Conservation (phyloP, 2,329 filamentous ascomycete genomes). For the Exophiala xenobiotica region DNA sequence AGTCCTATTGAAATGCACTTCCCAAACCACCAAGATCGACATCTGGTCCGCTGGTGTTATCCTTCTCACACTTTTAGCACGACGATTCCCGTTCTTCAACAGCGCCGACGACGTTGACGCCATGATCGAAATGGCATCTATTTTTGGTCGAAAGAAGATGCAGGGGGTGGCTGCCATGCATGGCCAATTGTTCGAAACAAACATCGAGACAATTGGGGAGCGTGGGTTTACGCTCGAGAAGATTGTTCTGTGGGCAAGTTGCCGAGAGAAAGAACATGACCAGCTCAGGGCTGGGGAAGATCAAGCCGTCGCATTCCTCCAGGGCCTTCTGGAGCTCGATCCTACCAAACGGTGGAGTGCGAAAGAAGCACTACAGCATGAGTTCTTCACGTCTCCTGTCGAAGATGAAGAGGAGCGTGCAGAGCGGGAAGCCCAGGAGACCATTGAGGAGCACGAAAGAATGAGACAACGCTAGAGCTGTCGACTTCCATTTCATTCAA, state of each 20-base stretch:
- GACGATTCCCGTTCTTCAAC: slow-evolving; percentile 97
- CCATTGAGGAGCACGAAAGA: slow-evolving; percentile 14
- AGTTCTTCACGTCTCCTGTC: slow-evolving; percentile 44
- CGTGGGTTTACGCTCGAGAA: slow-evolving; percentile 86
- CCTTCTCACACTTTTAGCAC: slow-evolving; percentile 86
- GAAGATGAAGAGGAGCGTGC: slow-evolving; percentile 31
- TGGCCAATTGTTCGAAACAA: slow-evolving; percentile 88
- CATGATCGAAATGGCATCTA: slow-evolving; percentile 94
- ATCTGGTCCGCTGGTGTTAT: slow-evolving; percentile 98
- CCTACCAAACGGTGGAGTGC: slow-evolving; percentile 44
- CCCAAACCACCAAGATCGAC: slow-evolving; percentile 90
- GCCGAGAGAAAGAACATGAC: slow-evolving; percentile 61
- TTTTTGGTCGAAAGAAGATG: slow-evolving; percentile 87
- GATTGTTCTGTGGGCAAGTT: slow-evolving; percentile 93
- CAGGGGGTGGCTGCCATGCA: slow-evolving; percentile 77
- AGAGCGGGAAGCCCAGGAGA: slow-evolving; percentile 27
- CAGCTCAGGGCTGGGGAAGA: slow-evolving; percentile 47
- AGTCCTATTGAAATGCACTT: slow-evolving; percentile 94
- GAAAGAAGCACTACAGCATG: slow-evolving; percentile 45
- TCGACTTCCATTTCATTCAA: too few relatives aligned
- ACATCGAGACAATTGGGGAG: slow-evolving; percentile 83
- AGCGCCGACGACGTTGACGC: slow-evolving; percentile 97
- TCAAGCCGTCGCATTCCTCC: slow-evolving; percentile 45
- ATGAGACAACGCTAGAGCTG: slow-evolving; percentile 4
- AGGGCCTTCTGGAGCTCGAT: slow-evolving; percentile 46